Evolutionary conservation across 2,329 filamentous ascomycete species (phyloP).

Genomic region (Eurotiales sp.): DNA sequence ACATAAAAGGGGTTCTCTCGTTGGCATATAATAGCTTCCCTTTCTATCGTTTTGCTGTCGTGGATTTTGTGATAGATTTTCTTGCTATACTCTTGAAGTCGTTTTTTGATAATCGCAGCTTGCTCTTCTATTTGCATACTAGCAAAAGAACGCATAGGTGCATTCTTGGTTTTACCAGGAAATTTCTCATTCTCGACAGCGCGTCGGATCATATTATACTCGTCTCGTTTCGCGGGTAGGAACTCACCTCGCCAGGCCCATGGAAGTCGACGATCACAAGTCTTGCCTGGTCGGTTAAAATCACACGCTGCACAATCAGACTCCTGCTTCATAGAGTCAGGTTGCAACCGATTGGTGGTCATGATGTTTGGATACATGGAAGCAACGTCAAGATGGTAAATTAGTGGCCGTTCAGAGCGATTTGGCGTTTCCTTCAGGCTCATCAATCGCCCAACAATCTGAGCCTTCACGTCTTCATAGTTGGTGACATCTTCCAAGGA

Average conservation of each 20-base stretch:
- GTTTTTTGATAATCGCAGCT: constrained; percentile 73
- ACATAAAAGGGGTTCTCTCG: constrained; percentile 98
- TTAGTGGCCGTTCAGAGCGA: constrained; percentile 77
- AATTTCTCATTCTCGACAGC: constrained; percentile 90
- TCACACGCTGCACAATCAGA: constrained; percentile 96
- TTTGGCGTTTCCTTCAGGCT: constrained; percentile 79
- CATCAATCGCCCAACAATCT: constrained; percentile 69
- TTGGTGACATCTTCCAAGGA: constrained; percentile 73
- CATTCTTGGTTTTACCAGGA: constrained; percentile 70
- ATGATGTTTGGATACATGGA: constrained; percentile 99
- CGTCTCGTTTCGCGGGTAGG: constrained; percentile 88
- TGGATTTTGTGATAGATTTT: constrained; percentile 99
- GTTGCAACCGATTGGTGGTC: constrained; percentile 96
- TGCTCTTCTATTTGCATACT: constrained; percentile 82
- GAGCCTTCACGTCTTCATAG: constrained; percentile 77
- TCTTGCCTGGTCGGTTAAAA: constrained; percentile 96
- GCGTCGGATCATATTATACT: constrained; percentile 98
- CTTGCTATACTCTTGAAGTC: constrained; percentile 87
- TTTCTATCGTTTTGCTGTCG: constrained; percentile 84
- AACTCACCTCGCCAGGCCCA: constrained; percentile 99
- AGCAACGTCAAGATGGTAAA: constrained; percentile 97
- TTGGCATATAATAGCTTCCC: constrained; percentile 97
- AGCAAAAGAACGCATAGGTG: constrained; percentile 69
- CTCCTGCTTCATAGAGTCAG: constrained; percentile 98
- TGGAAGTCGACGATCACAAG: constrained; percentile 87